Percentiles rank a stretch among this genome's conserved stretches.
These are phyloP conservation scores for Limnanthes douglasii DNA, from an alignment of 345 rosid genomes.

Conservation along the genomic window DNA sequence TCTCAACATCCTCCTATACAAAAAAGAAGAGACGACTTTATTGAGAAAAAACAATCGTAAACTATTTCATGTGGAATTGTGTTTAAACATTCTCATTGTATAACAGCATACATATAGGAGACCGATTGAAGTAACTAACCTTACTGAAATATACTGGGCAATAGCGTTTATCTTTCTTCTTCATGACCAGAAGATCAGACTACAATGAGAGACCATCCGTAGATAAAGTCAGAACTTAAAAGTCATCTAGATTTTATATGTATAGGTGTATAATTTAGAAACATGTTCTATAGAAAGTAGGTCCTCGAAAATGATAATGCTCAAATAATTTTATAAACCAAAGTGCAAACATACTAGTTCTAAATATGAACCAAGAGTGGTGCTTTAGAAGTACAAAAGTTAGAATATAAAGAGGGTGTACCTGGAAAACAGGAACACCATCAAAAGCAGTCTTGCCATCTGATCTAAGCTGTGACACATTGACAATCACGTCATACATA, in stretches of 20 bases:
- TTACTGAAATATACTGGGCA: conserved; percentile 90
- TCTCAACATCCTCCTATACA: conserved; percentile 77
- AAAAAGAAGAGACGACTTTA: background rate
- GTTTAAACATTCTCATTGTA: background rate
- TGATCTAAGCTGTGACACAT: conserved; percentile 40
- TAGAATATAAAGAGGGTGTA: conserved; percentile 9
- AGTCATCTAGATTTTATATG: too few species aligned
- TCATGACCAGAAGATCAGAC: conserved; percentile 88
- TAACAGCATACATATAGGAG: conserved; percentile 2
- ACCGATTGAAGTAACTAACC: conserved; percentile 25
- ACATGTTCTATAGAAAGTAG: too few species aligned
- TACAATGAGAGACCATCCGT: too few species aligned
- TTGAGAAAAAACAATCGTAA: background rate
- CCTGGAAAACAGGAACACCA: conserved; percentile 99
- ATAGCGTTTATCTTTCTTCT: conserved; percentile 65
- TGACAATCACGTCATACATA: conserved; percentile 4
- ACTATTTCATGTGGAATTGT: background rate
- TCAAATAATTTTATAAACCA: too few species aligned
- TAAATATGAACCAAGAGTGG: too few species aligned
- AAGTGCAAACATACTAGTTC: too few species aligned
- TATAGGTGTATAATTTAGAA: too few species aligned
- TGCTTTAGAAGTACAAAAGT: background rate
- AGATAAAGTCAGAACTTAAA: too few species aligned
- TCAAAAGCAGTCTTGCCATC: conserved; percentile 49
- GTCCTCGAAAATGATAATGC: too few species aligned